Evolutionary conservation across 495 filamentous ascomycete genomes (phyloP).

Genomic region (Jackrogersella multiformis): DNA sequence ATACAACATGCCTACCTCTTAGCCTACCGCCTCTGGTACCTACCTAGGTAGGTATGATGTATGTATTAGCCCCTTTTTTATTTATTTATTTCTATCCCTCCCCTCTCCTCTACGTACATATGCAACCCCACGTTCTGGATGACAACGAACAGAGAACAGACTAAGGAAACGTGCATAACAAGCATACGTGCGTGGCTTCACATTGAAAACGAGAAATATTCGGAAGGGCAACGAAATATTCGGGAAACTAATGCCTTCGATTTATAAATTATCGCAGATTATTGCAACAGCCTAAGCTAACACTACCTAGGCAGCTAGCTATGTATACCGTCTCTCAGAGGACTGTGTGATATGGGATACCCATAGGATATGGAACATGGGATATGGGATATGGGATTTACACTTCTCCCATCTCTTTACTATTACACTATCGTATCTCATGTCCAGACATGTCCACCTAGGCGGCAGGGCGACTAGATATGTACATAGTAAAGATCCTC

Average conservation of each 20-base stretch:
- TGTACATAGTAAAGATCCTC: slow-evolving; percentile 17
- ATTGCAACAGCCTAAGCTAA: not conserved
- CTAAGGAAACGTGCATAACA: slow-evolving; percentile 30
- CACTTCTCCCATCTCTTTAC: slow-evolving; percentile 33
- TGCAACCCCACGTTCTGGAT: slow-evolving; percentile 42
- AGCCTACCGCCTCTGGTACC: no score
- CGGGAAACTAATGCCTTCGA: slow-evolving; percentile 1
- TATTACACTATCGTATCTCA: not conserved
- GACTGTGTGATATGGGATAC: no score
- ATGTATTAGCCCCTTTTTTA: slow-evolving; percentile 16
- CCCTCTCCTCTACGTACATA: no score
- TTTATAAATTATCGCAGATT: no score
- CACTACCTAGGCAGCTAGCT: not conserved
- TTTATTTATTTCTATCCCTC: slow-evolving; percentile 28
- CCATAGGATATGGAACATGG: no score
- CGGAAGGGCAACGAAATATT: slow-evolving; percentile 20
- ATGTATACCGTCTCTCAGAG: no score
- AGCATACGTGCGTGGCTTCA: slow-evolving; percentile 33
- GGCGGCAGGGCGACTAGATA: no score
- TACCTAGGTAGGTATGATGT: slow-evolving; percentile 7
- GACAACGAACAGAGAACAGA: slow-evolving; percentile 36
- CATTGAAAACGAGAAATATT: slow-evolving; percentile 37
- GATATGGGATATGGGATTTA: slow-evolving; percentile 24
- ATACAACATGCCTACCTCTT: slow-evolving; percentile 17
- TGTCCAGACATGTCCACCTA: not conserved